Evolutionary conservation across 2,329 filamentous ascomycete genomes (phyloP).

Genomic region (Aspergillus sp.): DNA sequence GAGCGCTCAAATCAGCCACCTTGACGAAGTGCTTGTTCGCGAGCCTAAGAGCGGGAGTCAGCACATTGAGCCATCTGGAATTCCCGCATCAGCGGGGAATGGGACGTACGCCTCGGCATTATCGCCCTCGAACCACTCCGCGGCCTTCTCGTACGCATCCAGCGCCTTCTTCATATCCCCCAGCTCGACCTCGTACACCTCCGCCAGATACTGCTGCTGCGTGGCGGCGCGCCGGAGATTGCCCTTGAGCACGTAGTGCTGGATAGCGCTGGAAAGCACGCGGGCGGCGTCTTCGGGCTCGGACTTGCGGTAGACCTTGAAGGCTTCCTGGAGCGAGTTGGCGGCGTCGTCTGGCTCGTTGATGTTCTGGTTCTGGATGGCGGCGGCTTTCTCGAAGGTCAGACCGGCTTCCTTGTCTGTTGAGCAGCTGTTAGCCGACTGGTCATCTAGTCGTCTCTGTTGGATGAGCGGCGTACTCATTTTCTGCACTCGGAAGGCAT

Average conservation of each 20-base stretch:
- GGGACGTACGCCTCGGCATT: conserved; percentile 62
- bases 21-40: conserved; percentile 93
- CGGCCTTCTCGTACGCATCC: conserved; percentile 75
- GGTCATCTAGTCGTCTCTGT: background rate
- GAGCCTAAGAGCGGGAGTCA: no score
- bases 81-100: background rate
- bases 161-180: conserved; percentile 69
- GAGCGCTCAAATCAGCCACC: conserved; percentile 74
- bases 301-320: conserved; percentile 85
- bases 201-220: conserved; percentile 79
- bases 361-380: conserved; percentile 67
- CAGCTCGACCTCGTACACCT: conserved; percentile 74
- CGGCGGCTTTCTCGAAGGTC: conserved; percentile 78
- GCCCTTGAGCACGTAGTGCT: conserved; percentile 78
- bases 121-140: conserved; percentile 80
- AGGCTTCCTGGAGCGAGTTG: conserved; percentile 79
- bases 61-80: no score
- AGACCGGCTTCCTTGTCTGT: conserved; percentile 75
- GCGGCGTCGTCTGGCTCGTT: conserved; percentile 90
- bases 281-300: conserved; percentile 73
- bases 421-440: conserved; percentile 3
- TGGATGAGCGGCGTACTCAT: conserved; percentile 49
- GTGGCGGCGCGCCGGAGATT: conserved; percentile 86
- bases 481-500: conserved; percentile 83
- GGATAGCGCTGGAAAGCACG: conserved; percentile 69